Evolutionary conservation across 225 moss, liverwort and hornwort species (phyloP), one percentile per base, ranked within the genome.

Genomic region (Pseudoscleropodium purum): DNA sequence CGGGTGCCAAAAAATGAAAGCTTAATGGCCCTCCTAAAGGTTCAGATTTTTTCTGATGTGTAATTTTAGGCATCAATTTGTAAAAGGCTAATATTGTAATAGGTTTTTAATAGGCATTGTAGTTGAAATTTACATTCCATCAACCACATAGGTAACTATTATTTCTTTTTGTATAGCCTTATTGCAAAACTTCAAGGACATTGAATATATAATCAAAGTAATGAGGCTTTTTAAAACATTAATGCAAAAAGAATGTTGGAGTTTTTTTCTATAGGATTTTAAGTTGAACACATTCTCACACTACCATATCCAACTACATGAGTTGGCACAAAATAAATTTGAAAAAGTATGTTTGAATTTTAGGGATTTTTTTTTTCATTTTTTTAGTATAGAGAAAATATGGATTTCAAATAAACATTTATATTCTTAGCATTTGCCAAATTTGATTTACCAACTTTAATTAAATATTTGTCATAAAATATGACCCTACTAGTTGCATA

Each of bases 401-500:
- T 43, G 6, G 3, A 10, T 27, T 43, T 29, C 6, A 0, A 43
- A 73, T 8, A 73, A 73, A 41, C 16, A 27, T 43, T 73, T 15
- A 15, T 43, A 73, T 16, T 43, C 41, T 73, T 70, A 39, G 39
- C 15, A 41, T 41, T 0, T 39, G 0, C 0, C 8, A 39, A 70
- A 39, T 39, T 69, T 69, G 7, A 39, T 70, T 70, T 39, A 39
- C 3, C 8, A 39, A 25, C 2, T 70, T 25, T 15, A 5, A 26
- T 39, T 26, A 15, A 25, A 72, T 26, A 25, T 72, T 72, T 0
- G 3, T 0, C 9, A 72, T 41, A 2, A 41, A 72, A 41, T 0
- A 0, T 15, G 5, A 39, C 5, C 9, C 0, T 41, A 0, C 15
- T 15, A 15, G 5, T 39, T 70, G 5, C 7, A 1, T 26, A 70